phyloP scores from a whole-genome alignment of 257 asterid genomes.

The Dorcoceras hygrometricum region DNA sequence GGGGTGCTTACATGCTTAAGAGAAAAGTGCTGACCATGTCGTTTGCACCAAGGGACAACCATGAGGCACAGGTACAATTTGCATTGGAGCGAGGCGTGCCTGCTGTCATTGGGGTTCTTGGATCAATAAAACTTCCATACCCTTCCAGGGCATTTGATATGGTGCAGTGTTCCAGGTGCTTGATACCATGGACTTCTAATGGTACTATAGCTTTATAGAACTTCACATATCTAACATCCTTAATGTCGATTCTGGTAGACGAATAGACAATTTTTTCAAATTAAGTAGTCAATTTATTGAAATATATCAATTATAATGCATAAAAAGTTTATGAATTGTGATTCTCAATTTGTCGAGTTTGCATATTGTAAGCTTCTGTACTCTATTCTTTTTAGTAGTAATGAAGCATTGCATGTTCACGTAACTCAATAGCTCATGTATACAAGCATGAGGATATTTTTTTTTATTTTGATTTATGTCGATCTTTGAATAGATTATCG shows the following conservation, averaged over 20 bases:
- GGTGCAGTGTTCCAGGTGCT: constrained; percentile 95
- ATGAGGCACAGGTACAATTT: constrained; percentile 95
- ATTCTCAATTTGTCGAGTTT: neutral
- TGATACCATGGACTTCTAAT: constrained; percentile 78
- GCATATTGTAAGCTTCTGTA: neutral
- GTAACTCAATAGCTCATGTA: neutral
- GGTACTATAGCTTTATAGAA: constrained; percentile 37
- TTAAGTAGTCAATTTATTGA: neutral
- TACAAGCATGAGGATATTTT: too few relatives aligned
- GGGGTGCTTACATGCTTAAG: constrained; percentile 93
- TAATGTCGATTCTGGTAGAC: neutral
- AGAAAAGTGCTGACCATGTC: constrained; percentile 82
- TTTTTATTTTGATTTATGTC: too few relatives aligned
- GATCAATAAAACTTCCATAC: constrained; percentile 74
- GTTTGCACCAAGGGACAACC: constrained; percentile 91
- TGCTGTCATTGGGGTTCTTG: constrained; percentile 81
- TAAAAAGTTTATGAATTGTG: neutral
- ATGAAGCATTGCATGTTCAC: neutral
- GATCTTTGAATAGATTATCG: neutral
- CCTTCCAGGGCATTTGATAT: constrained; percentile 87
- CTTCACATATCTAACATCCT: neutral
- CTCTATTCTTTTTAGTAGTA: too few relatives aligned
- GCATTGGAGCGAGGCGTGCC: constrained; percentile 97
- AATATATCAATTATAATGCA: neutral
- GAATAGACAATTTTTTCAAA: neutral